Percentiles rank a stretch among this genome's conserved stretches.
phyloP scores from a whole-genome alignment of 495 filamentous ascomycete genomes.

The Pyrenopolyporus hunteri region DNA sequence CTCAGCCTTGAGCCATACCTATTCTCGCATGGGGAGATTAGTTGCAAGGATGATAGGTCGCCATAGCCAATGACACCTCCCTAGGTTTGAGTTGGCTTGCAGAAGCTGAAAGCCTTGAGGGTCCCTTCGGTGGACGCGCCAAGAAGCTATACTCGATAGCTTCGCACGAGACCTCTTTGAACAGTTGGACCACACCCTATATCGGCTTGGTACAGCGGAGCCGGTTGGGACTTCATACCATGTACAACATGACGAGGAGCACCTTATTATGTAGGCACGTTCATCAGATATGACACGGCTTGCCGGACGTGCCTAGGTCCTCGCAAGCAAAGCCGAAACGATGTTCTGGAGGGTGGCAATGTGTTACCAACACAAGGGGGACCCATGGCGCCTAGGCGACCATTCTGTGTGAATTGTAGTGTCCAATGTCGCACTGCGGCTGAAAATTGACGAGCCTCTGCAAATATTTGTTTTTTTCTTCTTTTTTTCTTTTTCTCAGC shows the following conservation, averaged over 20 bases:
- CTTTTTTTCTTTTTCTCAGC: neutral
- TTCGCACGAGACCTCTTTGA: slow-evolving; percentile 28
- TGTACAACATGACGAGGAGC: too few relatives aligned
- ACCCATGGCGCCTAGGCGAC: neutral
- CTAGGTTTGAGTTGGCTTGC: slow-evolving; percentile 28
- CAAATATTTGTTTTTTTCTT: slow-evolving; percentile 13
- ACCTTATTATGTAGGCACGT: too few relatives aligned
- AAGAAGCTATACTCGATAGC: slow-evolving; percentile 35
- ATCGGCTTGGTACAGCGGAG: slow-evolving; percentile 25
- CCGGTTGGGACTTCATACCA: neutral
- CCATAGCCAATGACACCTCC: slow-evolving; percentile 23
- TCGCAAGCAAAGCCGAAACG: slow-evolving; percentile 11
- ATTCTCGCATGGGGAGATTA: slow-evolving; percentile 40
- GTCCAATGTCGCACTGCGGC: slow-evolving; percentile 26
- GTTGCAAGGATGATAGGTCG: slow-evolving; percentile 24
- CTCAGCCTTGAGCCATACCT: slow-evolving; percentile 37
- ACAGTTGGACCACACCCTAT: slow-evolving; percentile 1
- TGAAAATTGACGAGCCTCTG: slow-evolving; percentile 11
- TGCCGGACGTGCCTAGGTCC: neutral
- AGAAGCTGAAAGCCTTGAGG: slow-evolving; percentile 41
- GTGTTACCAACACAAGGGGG: slow-evolving; percentile 3
- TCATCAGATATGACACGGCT: neutral
- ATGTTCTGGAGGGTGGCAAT: neutral
- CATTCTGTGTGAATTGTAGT: neutral
- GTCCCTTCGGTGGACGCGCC: slow-evolving; percentile 28